Evolutionary conservation across 306 rosid genomes (phyloP).

Genomic region (Vachellia collinsii): DNA sequence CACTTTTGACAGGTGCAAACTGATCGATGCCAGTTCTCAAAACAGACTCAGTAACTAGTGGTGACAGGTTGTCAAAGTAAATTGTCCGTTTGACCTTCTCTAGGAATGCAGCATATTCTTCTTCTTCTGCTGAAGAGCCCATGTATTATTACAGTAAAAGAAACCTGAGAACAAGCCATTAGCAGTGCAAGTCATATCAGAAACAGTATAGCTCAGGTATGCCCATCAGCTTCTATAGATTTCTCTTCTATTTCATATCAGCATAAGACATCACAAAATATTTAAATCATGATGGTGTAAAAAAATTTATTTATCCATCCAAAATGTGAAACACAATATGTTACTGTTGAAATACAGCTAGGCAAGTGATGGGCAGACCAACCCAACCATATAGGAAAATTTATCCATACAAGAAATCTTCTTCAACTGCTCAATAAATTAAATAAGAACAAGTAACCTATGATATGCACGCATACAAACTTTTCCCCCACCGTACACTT

Average conservation of each 20-base stretch:
- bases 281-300: background rate
- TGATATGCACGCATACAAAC: background rate
- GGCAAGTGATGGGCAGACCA: background rate
- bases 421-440: background rate
- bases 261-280: background rate
- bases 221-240: background rate
- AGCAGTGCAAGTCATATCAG: background rate
- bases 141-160: constrained; percentile 33
- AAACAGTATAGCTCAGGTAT: background rate
- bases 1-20: constrained; percentile 62
- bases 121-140: constrained; percentile 49
- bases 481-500: background rate
- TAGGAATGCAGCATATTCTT: constrained; percentile 64
- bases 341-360: background rate
- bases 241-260: background rate
- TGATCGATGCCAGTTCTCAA: constrained; percentile 69
- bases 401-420: background rate
- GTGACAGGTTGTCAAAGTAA: constrained; percentile 74
- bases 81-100: constrained; percentile 70
- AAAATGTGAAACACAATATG: background rate
- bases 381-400: background rate
- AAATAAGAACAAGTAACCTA: background rate
- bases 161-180: constrained; percentile 40
- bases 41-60: constrained; percentile 76
- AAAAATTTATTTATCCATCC: background rate